These are phyloP conservation scores for Pyrenophora seminiperda DNA, from an alignment of 2,329 filamentous ascomycete genomes.

Conservation along the genomic window DNA sequence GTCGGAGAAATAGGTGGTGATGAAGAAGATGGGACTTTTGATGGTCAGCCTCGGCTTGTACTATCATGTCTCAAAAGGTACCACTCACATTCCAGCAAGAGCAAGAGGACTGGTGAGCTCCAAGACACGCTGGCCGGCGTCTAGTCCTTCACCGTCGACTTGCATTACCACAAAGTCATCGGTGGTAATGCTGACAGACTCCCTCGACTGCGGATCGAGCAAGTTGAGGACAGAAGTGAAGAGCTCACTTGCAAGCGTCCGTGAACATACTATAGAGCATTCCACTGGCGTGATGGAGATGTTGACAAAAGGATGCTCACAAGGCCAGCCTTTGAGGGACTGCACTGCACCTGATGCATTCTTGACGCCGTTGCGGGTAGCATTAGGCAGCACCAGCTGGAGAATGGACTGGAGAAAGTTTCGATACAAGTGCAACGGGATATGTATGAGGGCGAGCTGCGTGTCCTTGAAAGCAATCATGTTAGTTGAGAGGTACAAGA, in stretches of 20 bases:
- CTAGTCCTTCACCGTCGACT: conserved; percentile 86
- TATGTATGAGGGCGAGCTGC: conserved; percentile 85
- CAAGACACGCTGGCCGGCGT: conserved; percentile 87
- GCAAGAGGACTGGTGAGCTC: conserved; percentile 90
- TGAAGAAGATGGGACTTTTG: conserved; percentile 86
- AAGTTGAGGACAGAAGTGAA: conserved; percentile 73
- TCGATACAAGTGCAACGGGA: conserved; percentile 77
- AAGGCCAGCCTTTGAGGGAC: conserved; percentile 52
- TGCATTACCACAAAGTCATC: conserved; percentile 89
- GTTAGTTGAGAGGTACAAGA: conserved; percentile 35
- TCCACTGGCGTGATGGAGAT: conserved; percentile 91
- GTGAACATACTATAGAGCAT: conserved; percentile 88
- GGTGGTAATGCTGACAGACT: conserved; percentile 71
- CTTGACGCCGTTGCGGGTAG: conserved; percentile 40
- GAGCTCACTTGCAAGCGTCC: conserved; percentile 71
- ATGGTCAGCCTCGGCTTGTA: conserved; percentile 11
- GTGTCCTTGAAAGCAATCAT: conserved; percentile 69
- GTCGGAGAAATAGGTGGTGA: conserved; percentile 97
- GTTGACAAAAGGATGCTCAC: conserved; percentile 82
- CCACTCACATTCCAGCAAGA: conserved; percentile 77
- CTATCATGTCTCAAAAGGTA: not conserved
- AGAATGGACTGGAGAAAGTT: conserved; percentile 85
- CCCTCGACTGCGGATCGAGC: conserved; percentile 57
- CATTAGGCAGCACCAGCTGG: conserved; percentile 75
- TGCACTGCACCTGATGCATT: conserved; percentile 42